Evolutionary conservation across 768 basidiomycete species (phyloP), one percentile per base, ranked within the genome.

Genomic region (Mycena floridula): DNA sequence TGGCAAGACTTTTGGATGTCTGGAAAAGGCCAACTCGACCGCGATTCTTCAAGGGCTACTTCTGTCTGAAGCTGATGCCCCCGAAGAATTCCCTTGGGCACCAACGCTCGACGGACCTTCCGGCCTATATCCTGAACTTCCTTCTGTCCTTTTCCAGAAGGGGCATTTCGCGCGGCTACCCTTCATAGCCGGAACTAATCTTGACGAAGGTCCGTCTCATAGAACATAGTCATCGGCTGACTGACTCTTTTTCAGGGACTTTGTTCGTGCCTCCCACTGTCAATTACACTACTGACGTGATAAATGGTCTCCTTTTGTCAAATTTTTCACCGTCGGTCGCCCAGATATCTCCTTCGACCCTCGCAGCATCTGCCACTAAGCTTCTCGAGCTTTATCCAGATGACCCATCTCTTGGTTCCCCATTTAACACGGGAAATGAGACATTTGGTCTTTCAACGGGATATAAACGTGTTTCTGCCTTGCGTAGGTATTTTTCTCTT

Each of bases 401-500:
- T 32, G 47, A 60, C 23, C 68, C 74, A 9, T 57, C 68, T 6
- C 50, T 64, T 18, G 73, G 72, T 2, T 69, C 69, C 0, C 74
- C 74, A 0, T 76, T 63, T 48, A 59, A 60, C 23, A 75, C 73
- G 0, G 70, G 71, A 5, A 65, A 68, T 40, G 47, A 71, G 16
- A 70, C 70, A 0, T 74, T 74, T 46, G 72, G 72, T 1, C 56
- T 69, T 11, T 58, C 59, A n/a, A 43, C 54, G 18, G 57, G 60
- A 8, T 73, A 57, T 51, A 74, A 74, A 47, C 66, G 67, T 27
- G 54, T 52, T n/a, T 51, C 67, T 2, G 61, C 66, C 9, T 51
- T 65, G 22, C n/a, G 49, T 63, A 40, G 18, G 50, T 46, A 18
- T 3, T 3, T 8, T 6, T 41, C 38, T 2, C 41, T 3, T 21